Evolutionary conservation across 2,329 filamentous ascomycete species (phyloP), one percentile per base, ranked within the genome.

Genomic region (Verticillium alfalfae): DNA sequence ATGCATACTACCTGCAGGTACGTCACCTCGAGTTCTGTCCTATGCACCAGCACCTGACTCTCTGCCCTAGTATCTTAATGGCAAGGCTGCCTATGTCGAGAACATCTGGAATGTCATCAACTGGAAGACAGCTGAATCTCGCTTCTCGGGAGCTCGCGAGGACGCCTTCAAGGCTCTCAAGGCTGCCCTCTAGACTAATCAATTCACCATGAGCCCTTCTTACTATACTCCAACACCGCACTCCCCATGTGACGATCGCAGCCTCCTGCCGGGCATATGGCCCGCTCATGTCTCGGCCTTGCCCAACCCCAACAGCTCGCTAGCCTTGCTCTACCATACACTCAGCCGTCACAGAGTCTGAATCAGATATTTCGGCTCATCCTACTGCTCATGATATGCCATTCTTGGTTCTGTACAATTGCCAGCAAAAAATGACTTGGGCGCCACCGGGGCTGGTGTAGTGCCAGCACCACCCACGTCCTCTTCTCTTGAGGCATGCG

Each of bases 1-100:
- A 96, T 78, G 92, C 92, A 0, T 96, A 96, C 72, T 96, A 96
- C 71, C 77, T 96, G 18, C 91, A 92, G 81, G 86, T 88, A 64
- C 66, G 78, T 69, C 13, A 12, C 5, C 36, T 37, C 45, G 22
- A 22, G n/a, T 18, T 45, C 45, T 8, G 5, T 52, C n/a, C 18
- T 10, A 10, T 10, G 9, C 10, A 10, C 10, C 3, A 18, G 10
- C 45, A 3, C 2, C 59, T 18, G 5, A 31, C 13, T 4, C 5
- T 15, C 22, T 39, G 70, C 75, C 85, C 52, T 80, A 91, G 84
- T 93, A 92, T 68, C 79, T 89, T 62, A 93, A 93, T 69, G 86
- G 87, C 63, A 92, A 92, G 75, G 88, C 87, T 0, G 85, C 86
- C 0, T 93, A 93, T 68, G 83, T 92, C 7, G 84, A 90, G 64